Evolutionary conservation across 441 rosid species (phyloP).

Genomic region (Mallotus repandus): DNA sequence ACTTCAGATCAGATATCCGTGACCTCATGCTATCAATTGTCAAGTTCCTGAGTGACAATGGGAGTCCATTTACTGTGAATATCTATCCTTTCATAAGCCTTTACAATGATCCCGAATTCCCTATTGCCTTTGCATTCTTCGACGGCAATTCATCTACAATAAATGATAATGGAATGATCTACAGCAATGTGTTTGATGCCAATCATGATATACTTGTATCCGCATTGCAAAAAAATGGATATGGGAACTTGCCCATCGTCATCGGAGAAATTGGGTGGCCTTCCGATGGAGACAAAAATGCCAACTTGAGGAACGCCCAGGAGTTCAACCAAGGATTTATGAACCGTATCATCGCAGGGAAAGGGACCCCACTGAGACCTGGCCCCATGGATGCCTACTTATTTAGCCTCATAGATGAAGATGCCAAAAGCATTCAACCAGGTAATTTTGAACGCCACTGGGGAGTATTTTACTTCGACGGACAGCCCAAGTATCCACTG

Average conservation of each 20-base stretch:
- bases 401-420: slow-evolving; percentile 70
- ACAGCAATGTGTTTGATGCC: slow-evolving; percentile 78
- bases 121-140: slow-evolving; percentile 67
- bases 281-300: slow-evolving; percentile 62
- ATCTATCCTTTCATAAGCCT: slow-evolving; percentile 86
- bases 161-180: slow-evolving; percentile 59
- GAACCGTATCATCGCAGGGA: slow-evolving; percentile 38
- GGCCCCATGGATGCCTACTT: slow-evolving; percentile 60
- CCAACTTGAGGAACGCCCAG: slow-evolving; percentile 45
- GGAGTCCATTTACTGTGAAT: slow-evolving; percentile 57
- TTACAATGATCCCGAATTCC: slow-evolving; percentile 65
- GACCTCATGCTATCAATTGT: slow-evolving; percentile 60
- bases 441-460: slow-evolving; percentile 81
- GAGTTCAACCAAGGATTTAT: slow-evolving; percentile 72
- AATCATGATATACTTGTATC: slow-evolving; percentile 68
- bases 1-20: slow-evolving; percentile 63
- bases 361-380: slow-evolving; percentile 63
- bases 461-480: slow-evolving; percentile 78
- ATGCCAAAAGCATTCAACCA: slow-evolving; percentile 58
- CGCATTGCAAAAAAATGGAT: slow-evolving; percentile 69
- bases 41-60: slow-evolving; percentile 53
- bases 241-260: slow-evolving; percentile 49
- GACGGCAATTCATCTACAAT: slow-evolving; percentile 44
- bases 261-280: slow-evolving; percentile 94
- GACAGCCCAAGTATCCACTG: slow-evolving; percentile 53